A percentile compares a stretch with the other conserved stretches of the same genome.
Conservation (phyloP, 2,329 filamentous ascomycete genomes). For the Cladosporium sp. region DNA sequence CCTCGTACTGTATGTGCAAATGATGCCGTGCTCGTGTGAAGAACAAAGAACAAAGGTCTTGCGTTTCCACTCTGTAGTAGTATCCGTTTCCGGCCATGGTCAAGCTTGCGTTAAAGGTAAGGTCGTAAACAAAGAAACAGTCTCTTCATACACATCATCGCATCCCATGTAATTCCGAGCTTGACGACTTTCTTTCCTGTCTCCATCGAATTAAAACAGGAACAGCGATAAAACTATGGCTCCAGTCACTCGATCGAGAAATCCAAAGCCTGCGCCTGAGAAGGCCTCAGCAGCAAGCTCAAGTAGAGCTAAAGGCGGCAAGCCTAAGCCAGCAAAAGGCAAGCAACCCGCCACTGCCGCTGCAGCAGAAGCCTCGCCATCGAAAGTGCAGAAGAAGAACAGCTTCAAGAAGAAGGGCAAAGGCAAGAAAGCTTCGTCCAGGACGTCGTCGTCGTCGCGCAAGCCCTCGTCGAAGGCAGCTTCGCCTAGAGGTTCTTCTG, state of each 20-base stretch:
- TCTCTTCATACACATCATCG: too few species aligned
- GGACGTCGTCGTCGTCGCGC: not conserved
- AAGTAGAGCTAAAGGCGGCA: not conserved
- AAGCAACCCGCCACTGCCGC: not conserved
- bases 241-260: not conserved
- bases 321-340: not conserved
- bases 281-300: not conserved
- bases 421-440: not conserved
- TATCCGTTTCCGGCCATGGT: too few species aligned
- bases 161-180: too few species aligned
- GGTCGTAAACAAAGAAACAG: too few species aligned
- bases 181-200: too few species aligned
- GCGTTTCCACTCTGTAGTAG: too few species aligned
- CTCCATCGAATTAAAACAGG: too few species aligned
- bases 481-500: not conserved
- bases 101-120: too few species aligned
- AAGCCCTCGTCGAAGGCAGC: not conserved
- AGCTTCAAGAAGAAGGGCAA: not conserved
- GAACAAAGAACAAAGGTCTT: too few species aligned
- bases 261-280: not conserved
- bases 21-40: too few species aligned
- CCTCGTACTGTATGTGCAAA: too few species aligned
- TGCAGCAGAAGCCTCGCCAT: not conserved
- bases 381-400: not conserved
- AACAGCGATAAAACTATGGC: not conserved